A percentile compares a stretch with the other conserved stretches of the same genome.
phyloP scores from a whole-genome alignment of 805 yeast genomes.

The Huiozyma sinensis region DNA sequence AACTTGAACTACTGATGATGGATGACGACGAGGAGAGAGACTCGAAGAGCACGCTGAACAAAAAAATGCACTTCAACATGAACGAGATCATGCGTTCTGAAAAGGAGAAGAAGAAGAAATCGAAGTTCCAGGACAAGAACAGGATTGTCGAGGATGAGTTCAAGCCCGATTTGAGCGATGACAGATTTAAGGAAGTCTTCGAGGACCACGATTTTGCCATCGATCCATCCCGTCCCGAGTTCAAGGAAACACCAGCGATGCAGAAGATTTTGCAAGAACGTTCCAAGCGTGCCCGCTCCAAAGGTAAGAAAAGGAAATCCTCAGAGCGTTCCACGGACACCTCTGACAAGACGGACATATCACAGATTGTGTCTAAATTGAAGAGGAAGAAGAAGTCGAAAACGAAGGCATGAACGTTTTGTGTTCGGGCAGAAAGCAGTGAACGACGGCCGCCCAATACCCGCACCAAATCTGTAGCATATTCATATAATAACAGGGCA shows the following conservation, averaged over 20 bases:
- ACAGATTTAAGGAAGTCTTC: constrained; percentile 74
- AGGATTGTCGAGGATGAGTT: constrained; percentile 47
- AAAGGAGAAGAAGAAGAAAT: constrained; percentile 45
- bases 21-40: constrained; percentile 51
- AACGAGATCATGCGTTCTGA: constrained; percentile 68
- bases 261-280: constrained; percentile 70
- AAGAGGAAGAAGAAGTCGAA: constrained; percentile 1
- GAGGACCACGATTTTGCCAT: constrained; percentile 86
- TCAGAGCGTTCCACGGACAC: constrained; percentile 2
- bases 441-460: not conserved
- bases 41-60: constrained; percentile 26
- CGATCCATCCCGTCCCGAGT: constrained; percentile 88
- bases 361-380: constrained; percentile 4
- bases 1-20: constrained; percentile 43
- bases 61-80: constrained; percentile 63
- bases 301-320: constrained; percentile 12
- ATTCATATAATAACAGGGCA: no score
- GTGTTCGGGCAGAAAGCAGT: not conserved
- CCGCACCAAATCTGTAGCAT: no score
- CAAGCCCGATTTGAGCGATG: constrained; percentile 66
- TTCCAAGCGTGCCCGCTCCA: constrained; percentile 36
- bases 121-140: constrained; percentile 35
- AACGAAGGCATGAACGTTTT: not conserved
- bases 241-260: constrained; percentile 81
- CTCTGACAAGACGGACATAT: constrained; percentile 8